Evolutionary conservation across 2,329 filamentous ascomycete species (phyloP), one percentile per base, ranked within the genome.

Genomic region (Pseudopithomyces maydicus): DNA sequence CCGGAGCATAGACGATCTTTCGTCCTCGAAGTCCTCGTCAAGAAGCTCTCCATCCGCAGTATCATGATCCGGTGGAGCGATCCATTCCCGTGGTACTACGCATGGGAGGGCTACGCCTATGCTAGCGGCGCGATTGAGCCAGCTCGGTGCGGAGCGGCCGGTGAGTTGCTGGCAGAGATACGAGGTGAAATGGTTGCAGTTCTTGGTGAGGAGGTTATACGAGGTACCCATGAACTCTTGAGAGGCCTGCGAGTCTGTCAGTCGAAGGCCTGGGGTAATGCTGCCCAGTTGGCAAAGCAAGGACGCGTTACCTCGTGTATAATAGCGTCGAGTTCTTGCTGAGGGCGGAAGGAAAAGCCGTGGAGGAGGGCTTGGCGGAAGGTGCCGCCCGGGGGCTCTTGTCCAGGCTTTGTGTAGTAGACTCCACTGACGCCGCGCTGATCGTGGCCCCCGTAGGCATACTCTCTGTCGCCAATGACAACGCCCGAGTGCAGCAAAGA

Each of bases 131-230:
- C 91, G 85, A 70, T 96, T 96, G 52, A 96, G 79, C 89, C 91
- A 96, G 17, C 76, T 77, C 0, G 91, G 91, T 0, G 89, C 90
- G 1, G 86, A 79, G 44, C 85, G 83, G 6, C 88, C 86, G 1
- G 90, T 94, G 53, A 96, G 82, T 63, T 85, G 85, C 72, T 88
- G 81, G 75, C 90, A 92, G 17, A 96, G 82, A 67, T 89, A 86
- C 19, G 86, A 87, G 2, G 91, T 94, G 73, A 96, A 96, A 74
- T 96, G 91, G 74, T 96, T 96, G 82, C 91, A 96, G 75, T 96
- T 96, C 66, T 87, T 87, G 19, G 88, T 92, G 43, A 96, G 82
- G 14, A 96, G 84, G 69, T 95, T 94, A 76, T 96, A 95, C 14
- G 84, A 84, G 0, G 87, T 87, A 22, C 91, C 91, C 55, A 87